Evolutionary conservation across 2,329 filamentous ascomycete species (phyloP).

Genomic region (Penicillium palitans): DNA sequence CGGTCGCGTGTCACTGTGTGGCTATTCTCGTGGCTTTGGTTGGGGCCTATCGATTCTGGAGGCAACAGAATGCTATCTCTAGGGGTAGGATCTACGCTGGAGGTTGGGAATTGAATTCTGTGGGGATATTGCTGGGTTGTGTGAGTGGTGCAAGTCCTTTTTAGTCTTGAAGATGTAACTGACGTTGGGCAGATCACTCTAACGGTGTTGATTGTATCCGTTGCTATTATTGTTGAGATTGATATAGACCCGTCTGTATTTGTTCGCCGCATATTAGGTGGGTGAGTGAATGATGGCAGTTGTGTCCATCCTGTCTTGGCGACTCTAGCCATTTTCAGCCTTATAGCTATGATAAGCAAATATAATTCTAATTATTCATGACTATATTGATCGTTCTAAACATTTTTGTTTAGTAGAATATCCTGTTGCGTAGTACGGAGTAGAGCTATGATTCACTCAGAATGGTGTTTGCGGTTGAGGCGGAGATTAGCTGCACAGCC

Average conservation of each 20-base stretch:
- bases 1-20: slow-evolving; percentile 49
- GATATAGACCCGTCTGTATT: not conserved
- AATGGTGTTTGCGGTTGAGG: not conserved
- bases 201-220: slow-evolving; percentile 19
- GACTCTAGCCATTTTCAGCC: not conserved
- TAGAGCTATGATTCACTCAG: not conserved
- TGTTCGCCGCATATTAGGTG: not conserved
- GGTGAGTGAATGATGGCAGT: not conserved
- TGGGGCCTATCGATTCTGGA: slow-evolving; percentile 62
- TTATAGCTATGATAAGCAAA: not conserved
- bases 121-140: slow-evolving; percentile 49
- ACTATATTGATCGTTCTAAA: too few species aligned
- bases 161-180: slow-evolving; percentile 1
- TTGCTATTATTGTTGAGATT: slow-evolving; percentile 22
- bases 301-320: not conserved
- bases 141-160: slow-evolving; percentile 43
- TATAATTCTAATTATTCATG: not conserved
- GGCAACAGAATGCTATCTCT: slow-evolving; percentile 60
- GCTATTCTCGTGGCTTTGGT: slow-evolving; percentile 53
- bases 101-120: slow-evolving; percentile 58
- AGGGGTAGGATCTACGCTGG: slow-evolving; percentile 58
- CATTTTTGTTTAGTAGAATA: too few species aligned
- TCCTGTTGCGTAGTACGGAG: too few species aligned
- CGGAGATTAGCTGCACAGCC: not conserved
- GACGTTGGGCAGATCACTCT: slow-evolving; percentile 17